Conservation (phyloP, 345 rosid species). For the Salix arbutifolia region DNA sequence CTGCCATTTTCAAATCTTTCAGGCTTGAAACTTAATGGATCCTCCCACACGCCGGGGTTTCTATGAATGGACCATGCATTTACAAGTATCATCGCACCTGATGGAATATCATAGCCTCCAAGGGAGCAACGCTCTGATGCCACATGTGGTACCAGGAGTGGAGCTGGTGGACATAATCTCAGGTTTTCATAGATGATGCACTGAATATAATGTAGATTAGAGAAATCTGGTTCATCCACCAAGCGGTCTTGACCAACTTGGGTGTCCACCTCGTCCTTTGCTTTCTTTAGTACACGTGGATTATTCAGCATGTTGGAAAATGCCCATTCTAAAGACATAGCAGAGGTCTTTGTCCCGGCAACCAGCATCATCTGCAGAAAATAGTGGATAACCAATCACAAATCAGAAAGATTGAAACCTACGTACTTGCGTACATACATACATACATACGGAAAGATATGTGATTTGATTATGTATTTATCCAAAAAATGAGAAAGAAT, state of each 20-base stretch:
- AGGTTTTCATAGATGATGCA: slow-evolving; percentile 10
- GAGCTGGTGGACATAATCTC: slow-evolving; percentile 8
- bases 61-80: slow-evolving; percentile 22
- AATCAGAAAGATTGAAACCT: not conserved
- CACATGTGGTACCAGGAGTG: slow-evolving; percentile 14
- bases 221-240: slow-evolving; percentile 11
- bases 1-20: slow-evolving; percentile 13
- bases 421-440: not conserved
- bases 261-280: slow-evolving; percentile 8
- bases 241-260: slow-evolving; percentile 3
- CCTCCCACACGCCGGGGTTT: slow-evolving; percentile 20
- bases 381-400: not conserved
- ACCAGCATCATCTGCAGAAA: slow-evolving; percentile 9
- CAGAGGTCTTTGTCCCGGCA: slow-evolving; percentile 14
- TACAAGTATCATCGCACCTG: slow-evolving; percentile 5
- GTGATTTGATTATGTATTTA: not conserved
- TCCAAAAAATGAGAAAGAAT: not conserved
- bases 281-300: slow-evolving; percentile 2
- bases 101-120: slow-evolving; percentile 12
- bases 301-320: slow-evolving; percentile 14
- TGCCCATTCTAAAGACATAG: slow-evolving; percentile 16
- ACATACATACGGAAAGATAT: too few relatives aligned
- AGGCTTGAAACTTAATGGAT: slow-evolving; percentile 4
- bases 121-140: slow-evolving; percentile 14
- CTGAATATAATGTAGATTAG: slow-evolving; percentile 11